A percentile compares a stretch with the other conserved stretches of the same genome.
phyloP scores from a whole-genome alignment of 768 basidiomycete genomes.

The Leccinum imitatum region DNA sequence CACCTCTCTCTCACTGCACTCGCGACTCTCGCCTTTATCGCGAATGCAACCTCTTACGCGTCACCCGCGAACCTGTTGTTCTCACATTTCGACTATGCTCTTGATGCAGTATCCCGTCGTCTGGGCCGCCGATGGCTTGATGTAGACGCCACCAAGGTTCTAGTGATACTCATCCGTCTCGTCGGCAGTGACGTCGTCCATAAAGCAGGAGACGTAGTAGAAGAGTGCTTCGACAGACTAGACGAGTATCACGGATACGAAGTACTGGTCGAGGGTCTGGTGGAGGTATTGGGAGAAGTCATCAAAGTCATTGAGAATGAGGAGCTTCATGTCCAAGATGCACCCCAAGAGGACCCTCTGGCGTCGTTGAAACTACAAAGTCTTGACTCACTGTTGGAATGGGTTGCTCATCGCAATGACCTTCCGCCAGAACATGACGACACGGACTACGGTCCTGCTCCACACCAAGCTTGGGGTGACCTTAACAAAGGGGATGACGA shows the following conservation, averaged over 20 bases:
- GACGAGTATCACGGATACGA: constrained; percentile 97
- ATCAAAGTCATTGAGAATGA: constrained; percentile 72
- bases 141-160: constrained; percentile 83
- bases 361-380: constrained; percentile 30
- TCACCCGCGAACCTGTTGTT: constrained; percentile 84
- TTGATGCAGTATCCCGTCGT: constrained; percentile 85
- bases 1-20: constrained; percentile 76
- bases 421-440: constrained; percentile 37
- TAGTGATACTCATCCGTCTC: constrained; percentile 80
- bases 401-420: constrained; percentile 54
- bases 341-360: constrained; percentile 20
- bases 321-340: constrained; percentile 32
- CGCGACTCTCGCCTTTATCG: constrained; percentile 67
- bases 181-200: constrained; percentile 87
- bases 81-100: constrained; percentile 94
- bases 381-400: constrained; percentile 58
- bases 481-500: constrained; percentile 26
- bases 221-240: constrained; percentile 94
- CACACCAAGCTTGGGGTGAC: constrained; percentile 56
- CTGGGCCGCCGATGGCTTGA: constrained; percentile 82
- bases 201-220: constrained; percentile 90
- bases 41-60: constrained; percentile 82
- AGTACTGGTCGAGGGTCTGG: constrained; percentile 77
- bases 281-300: constrained; percentile 86
- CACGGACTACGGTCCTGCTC: constrained; percentile 58